Base-by-base conservation (phyloP, 2,329 filamentous ascomycete genomes). In the Penicillium corylophilum region DNA sequence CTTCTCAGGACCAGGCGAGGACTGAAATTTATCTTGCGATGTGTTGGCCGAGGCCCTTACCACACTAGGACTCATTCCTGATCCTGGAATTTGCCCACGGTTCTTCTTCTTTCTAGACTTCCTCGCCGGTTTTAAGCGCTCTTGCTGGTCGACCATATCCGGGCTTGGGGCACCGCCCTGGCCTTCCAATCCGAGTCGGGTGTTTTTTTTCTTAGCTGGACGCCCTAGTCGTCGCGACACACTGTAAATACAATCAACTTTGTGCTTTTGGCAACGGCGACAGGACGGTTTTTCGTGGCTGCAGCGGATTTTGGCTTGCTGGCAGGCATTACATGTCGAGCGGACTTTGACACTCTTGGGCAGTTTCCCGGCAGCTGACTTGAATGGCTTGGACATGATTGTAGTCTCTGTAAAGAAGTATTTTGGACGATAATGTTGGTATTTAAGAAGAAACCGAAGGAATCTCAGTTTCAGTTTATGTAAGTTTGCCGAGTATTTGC, bases 321-420 rank as follows among this genome's bases (percentile, higher is more conserved):
- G 69, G 22, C 69, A 71, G n/a, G 69, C 67, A 49, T 71, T 71
- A 57, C 69, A 71, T 7, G 69, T 71, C 5, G 68, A 70, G 41
- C 69, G 66, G 18, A 70, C 61, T 41, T 71, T 71, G 35, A 70
- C 66, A 26, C 67, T 71, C 23, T 65, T 67, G 15, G 66, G 66
- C 1, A 69, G 55, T 8, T 57, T 54, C 15, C 43, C 51, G 18
- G 46, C 23, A 7, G 33, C 36, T 12, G 35, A 15, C 24, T 47
- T 47, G 9, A 39, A 42, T 2, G 38, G 29, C 35, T 48, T 56
- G 3, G 23, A 29, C 9, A 50, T 28, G 15, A 28, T 56, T 43
- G 49, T 56, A 4, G 9, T 35, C 31, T 13, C 5, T 33, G 12
- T 39, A 5, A 10, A 24, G n/a, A 12, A 33, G 26, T 22, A 13